These are phyloP conservation scores for Alternaria sp. DNA, from an alignment of 2,329 filamentous ascomycete species.

Conservation along the genomic window DNA sequence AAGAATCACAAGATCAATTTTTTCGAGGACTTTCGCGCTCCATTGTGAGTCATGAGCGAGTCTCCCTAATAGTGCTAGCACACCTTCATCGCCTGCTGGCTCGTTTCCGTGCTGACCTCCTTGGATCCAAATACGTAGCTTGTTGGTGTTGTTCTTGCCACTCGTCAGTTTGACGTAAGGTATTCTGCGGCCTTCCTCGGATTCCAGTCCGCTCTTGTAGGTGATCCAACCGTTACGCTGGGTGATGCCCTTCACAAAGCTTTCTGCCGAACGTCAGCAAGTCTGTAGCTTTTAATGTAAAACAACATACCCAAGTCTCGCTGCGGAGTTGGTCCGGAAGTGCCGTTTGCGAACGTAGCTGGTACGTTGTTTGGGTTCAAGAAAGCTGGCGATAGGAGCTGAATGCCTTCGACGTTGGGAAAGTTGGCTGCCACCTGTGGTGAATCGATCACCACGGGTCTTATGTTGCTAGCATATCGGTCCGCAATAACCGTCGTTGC, in stretches of 20 bases:
- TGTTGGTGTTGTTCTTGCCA: constrained; percentile 18
- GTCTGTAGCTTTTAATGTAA: fast-evolving
- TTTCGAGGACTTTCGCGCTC: constrained; percentile 31
- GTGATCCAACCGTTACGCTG: neutral
- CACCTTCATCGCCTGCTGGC: constrained; percentile 40
- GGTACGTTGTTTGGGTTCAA: neutral
- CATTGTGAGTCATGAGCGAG: constrained; percentile 36
- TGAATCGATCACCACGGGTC: neutral
- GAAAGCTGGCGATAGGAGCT: neutral
- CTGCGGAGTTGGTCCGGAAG: neutral
- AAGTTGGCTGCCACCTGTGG: neutral
- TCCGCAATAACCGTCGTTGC: neutral
- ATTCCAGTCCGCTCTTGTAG: neutral
- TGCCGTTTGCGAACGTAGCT: neutral
- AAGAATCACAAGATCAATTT: constrained; percentile 34
- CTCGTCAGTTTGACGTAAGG: neutral
- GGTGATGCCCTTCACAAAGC: neutral
- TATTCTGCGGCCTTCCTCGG: neutral
- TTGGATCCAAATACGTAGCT: constrained; percentile 41
- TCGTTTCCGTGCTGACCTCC: constrained; percentile 43
- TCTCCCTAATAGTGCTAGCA: constrained; percentile 40
- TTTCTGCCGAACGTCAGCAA: neutral
- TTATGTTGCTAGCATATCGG: neutral
- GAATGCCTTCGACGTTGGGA: neutral
- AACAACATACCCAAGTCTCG: neutral